phyloP scores from a whole-genome alignment of 495 filamentous ascomycete species.

The Aspergillus leporis region DNA sequence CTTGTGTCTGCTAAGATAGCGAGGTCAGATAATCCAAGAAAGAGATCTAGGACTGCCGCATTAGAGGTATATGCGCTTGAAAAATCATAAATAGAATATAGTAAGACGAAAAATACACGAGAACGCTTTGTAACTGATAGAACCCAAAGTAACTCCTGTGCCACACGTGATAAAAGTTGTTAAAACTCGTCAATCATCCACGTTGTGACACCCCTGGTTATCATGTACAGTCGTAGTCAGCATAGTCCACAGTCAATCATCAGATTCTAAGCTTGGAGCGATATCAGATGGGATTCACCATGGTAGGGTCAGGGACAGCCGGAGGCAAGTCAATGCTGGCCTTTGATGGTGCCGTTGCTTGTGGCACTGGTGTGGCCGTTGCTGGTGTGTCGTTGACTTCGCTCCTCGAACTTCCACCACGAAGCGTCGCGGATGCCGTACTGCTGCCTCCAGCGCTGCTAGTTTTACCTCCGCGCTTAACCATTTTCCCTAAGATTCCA shows the following conservation, averaged over 20 bases:
- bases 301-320: constrained; percentile 37
- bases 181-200: neutral
- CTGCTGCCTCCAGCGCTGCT: constrained; percentile 34
- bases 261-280: neutral
- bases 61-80: constrained; percentile 2
- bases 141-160: neutral
- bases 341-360: neutral
- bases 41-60: neutral
- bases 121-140: neutral
- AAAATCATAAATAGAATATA: neutral
- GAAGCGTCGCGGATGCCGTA: constrained; percentile 27
- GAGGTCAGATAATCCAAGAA: neutral
- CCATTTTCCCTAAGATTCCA: constrained; percentile 72
- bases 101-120: neutral
- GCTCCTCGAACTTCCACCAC: constrained; percentile 32
- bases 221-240: neutral
- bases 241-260: neutral
- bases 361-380: neutral
- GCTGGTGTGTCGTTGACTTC: constrained; percentile 34
- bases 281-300: constrained; percentile 46
- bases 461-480: constrained; percentile 59
- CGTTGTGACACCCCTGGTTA: neutral
- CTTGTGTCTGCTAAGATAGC: neutral
- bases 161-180: neutral
- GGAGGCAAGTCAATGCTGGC: constrained; percentile 19